Base-by-base conservation (phyloP, 2,329 filamentous ascomycete species). In the Talaromyces sp. region DNA sequence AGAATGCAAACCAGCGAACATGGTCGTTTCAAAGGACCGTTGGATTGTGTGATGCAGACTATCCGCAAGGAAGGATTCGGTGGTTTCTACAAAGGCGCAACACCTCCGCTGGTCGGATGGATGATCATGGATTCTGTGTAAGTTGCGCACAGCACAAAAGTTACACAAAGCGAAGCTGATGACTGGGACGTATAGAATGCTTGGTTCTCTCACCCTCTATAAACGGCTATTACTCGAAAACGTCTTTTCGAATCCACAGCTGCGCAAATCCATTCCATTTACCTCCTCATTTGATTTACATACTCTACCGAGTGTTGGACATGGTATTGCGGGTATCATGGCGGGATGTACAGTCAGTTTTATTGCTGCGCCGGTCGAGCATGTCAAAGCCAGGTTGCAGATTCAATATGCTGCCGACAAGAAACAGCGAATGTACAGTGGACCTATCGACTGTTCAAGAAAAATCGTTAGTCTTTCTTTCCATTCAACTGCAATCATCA, bases 51-150 rank as follows among this genome's bases (percentile, higher is more conserved):
- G 10, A 78, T 90, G 64, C 89, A 94, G 76, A 99, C 95, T 10
- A 69, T 98, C 33, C 87, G 90, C 66, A 90, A 93, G 75, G 95
- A 99, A 78, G 94, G 94, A 57, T 80, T 96, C 56, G 80, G 84
- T 60, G 95, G 92, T 3, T 83, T 99, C 49, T 99, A 98, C 85
- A 99, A 98, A 81, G 93, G 94, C 72, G 93, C 93, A 11, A 92
- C 91, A 33, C 94, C 94, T 64, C 95, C 95, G 61, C 83, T 98
- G 58, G 87, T 97, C 60, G 95, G 95, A 71, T 98, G 95, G 95
- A 97, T 98, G 90, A 92, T 96, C 73, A 98, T 98, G 94, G 95
- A 99, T 81, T 88, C 85, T 63, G 76, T 90, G 81, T 85, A 76
- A 8, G 45, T 19, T 14, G 9, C 24, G 24, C 5, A 3, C 5